A percentile compares a stretch with the other conserved stretches of the same genome.
Conservation (phyloP, 2,329 filamentous ascomycete genomes). For the Monilinia fructicola region DNA sequence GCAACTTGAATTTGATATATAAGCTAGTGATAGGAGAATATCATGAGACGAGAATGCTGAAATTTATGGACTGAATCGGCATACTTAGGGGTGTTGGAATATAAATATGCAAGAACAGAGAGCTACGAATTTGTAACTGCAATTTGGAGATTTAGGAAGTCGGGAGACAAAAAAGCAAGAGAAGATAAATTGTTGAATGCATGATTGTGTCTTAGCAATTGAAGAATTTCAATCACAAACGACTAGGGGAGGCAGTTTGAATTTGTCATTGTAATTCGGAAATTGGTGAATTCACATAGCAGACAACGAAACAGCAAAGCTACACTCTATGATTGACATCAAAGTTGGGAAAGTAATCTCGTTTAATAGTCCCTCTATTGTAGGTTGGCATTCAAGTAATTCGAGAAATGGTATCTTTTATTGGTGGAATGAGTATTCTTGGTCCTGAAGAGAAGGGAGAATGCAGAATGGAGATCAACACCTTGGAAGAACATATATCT, state of each 20-base stretch:
- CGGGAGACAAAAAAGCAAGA: not conserved
- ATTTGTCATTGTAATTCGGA: not conserved
- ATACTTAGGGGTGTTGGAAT: not conserved
- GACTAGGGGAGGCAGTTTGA: not conserved
- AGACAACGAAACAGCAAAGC: not conserved
- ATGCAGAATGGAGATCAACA: not conserved
- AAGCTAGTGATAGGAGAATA: not conserved
- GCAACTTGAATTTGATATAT: too few species aligned
- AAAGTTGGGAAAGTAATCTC: rapidly evolving
- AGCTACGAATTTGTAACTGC: not conserved
- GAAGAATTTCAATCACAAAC: not conserved
- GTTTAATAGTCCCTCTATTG: too few species aligned
- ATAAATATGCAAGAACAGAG: not conserved
- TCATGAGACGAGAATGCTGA: not conserved
- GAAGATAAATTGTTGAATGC: not conserved
- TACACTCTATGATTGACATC: not conserved
- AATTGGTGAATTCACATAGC: not conserved
- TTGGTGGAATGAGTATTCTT: not conserved
- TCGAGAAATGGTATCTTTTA: not conserved
- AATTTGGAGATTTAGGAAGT: too few species aligned
- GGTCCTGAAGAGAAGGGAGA: not conserved
- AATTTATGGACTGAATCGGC: not conserved
- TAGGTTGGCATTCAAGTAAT: not conserved
- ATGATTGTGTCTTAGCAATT: not conserved
- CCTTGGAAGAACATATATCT: not conserved